Conservation (phyloP, 331 rosid species). For the Arachis monticola region DNA sequence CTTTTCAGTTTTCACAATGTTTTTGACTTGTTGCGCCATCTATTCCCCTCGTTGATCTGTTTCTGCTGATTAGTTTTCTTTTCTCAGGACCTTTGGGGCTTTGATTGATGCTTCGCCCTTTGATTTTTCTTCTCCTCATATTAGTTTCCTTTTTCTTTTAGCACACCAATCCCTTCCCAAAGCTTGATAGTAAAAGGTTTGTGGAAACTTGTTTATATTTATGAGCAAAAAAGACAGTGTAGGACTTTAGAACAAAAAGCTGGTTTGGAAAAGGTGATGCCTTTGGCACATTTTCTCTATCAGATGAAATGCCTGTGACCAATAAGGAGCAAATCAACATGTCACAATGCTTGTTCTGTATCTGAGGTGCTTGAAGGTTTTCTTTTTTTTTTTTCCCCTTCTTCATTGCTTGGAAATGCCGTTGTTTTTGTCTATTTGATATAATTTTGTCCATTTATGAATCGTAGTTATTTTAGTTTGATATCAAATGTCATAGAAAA, state of each 20-base stretch:
- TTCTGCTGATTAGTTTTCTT: conserved; percentile 18
- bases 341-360: conserved; percentile 40
- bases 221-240: conserved; percentile 16
- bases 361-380: conserved; percentile 19
- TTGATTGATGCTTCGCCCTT: conserved; percentile 43
- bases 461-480: conserved; percentile 24
- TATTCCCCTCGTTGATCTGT: conserved; percentile 44
- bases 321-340: not conserved
- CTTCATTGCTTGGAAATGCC: conserved; percentile 5
- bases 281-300: conserved; percentile 3
- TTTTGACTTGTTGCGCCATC: not conserved
- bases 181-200: conserved; percentile 41
- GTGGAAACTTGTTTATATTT: conserved; percentile 14
- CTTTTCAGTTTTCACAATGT: conserved; percentile 14
- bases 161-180: conserved; percentile 38
- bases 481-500: conserved; percentile 9
- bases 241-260: conserved; percentile 13
- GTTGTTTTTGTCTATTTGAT: conserved; percentile 21
- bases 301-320: not conserved
- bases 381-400: not conserved
- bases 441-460: conserved; percentile 4
- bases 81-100: conserved; percentile 33
- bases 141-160: conserved; percentile 20
- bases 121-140: conserved; percentile 28
- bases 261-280: conserved; percentile 29